Evolutionary conservation across 257 asterid genomes (phyloP).

Genomic region (Euphrasia confusa): DNA sequence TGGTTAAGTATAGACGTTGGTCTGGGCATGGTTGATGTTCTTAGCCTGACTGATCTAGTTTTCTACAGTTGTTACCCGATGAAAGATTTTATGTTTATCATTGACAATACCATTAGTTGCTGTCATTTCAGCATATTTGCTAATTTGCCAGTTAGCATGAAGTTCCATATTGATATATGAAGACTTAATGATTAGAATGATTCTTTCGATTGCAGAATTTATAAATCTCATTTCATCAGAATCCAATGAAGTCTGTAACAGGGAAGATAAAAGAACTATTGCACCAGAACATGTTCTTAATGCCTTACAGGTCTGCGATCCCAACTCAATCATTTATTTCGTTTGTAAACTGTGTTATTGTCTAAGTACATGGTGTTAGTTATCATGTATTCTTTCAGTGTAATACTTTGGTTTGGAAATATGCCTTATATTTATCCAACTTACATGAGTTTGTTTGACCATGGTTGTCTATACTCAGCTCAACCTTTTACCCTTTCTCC

Average conservation of each 20-base stretch:
- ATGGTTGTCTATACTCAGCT: background rate
- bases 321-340: slow-evolving; percentile 6
- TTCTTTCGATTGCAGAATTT: slow-evolving; percentile 54
- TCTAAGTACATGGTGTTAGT: no score
- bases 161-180: slow-evolving; percentile 7
- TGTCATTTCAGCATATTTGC: slow-evolving; percentile 8
- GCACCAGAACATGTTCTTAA: slow-evolving; percentile 98
- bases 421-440: background rate
- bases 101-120: background rate
- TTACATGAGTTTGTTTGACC: background rate
- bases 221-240: slow-evolving; percentile 89
- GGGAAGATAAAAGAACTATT: slow-evolving; percentile 82
- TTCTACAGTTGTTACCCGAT: background rate
- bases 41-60: background rate
- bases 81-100: background rate
- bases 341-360: background rate
- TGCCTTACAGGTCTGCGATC: slow-evolving; percentile 67
- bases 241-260: slow-evolving; percentile 90
- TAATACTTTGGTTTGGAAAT: background rate
- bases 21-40: background rate
- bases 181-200: slow-evolving; percentile 13
- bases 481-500: slow-evolving; percentile 4
- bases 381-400: background rate
- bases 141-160: slow-evolving; percentile 11
- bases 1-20: background rate